Evolutionary conservation across 148 eudicot species (phyloP), one percentile per base, ranked within the genome.

Genomic region (Cornus florida): DNA sequence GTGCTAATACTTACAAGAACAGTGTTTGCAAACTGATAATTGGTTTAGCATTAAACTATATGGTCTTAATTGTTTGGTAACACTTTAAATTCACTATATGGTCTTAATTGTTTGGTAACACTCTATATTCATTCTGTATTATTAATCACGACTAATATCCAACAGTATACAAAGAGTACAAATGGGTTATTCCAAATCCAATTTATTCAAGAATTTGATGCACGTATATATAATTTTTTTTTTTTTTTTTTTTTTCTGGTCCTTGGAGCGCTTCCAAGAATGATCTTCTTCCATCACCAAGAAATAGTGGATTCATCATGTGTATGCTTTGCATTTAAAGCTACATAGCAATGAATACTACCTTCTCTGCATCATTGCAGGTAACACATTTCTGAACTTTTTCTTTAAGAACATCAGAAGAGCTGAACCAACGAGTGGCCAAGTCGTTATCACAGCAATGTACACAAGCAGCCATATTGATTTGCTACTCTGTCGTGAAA

Each of bases 401-500:
- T 88, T 88, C 84, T 81, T 89, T 73, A 87, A 85, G 78, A 92
- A 91, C 81, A 86, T 82, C 69, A 76, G 67, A 43, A 93, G 71
- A 35, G 87, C 93, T 31, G 94, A 84, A 41, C 97, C 94, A 38
- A 91, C 84, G 57, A 91, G 46, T 9, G 97, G 98, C 94, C 90
- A 91, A 53, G 89, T 91, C 22, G 96, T 85, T 57, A 87, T 71
- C 50, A 95, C 77, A 28, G 98, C 90, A 77, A 93, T 83, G 77
- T 93, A 95, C 19, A 88, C 88, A 9, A 95, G 91, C 78, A 95
- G 72, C 98, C 98, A 95, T 69, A 95, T 67, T 65, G 96, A 91
- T 74, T 81, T 91, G 75, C 80, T 82, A 67, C 88, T 89, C 20
- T 85, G 88, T 48, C 90, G 90, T 4, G 94, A 86, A 70, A 95